Base-by-base conservation (phyloP, 2,329 filamentous ascomycete genomes). In the Fusarium sterilihyphosum region DNA sequence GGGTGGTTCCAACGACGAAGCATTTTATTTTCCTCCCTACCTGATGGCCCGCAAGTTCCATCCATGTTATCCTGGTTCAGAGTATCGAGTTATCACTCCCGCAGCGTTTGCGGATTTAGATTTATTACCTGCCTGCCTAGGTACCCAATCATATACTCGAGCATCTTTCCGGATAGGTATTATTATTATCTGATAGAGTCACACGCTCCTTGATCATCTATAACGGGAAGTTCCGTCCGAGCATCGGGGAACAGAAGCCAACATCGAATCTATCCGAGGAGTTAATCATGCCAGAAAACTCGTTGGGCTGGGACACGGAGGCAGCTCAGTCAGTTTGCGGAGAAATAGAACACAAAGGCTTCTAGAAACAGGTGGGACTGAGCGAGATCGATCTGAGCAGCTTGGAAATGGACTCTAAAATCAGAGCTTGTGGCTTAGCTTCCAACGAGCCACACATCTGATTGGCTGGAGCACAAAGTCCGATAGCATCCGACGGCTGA, bases 311-410 rank as follows among this genome's bases (percentile, higher is more conserved):
- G 58, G 44, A 38, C 46, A 40, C 41, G 47, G 61, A 60, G 60
- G 52, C 53, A 52, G 56, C 43, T 68, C 41, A 53, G 52, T 58
- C 31, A 52, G 50, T 26, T 62, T 37, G 47, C 57, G 44, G 52
- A 70, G 60, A 64, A 75, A 53, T 59, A 54, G 61, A 69, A 52
- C 22, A 54, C 63, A 74, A 46, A 31, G 56, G 60, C 52, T 61
- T 69, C 57, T 50, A 50, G 37, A 61, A 59, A 59, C 31, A 33
- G 50, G 59, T 73, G 72, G 72, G 65, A 59, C 69, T 24, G 59
- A 64, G 50, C 54, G 44, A 70, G 65, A 73, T 74, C 73, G 73
- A 74, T 75, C 65, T 73, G 46, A 58, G 46, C 73, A 65, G 70
- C 64, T 65, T 62, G 59, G 54, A 56, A 59, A 53, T 62, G 59